These are phyloP conservation scores for Candida sakaeoensis DNA, from an alignment of 805 yeast species.

Conservation along the genomic window DNA sequence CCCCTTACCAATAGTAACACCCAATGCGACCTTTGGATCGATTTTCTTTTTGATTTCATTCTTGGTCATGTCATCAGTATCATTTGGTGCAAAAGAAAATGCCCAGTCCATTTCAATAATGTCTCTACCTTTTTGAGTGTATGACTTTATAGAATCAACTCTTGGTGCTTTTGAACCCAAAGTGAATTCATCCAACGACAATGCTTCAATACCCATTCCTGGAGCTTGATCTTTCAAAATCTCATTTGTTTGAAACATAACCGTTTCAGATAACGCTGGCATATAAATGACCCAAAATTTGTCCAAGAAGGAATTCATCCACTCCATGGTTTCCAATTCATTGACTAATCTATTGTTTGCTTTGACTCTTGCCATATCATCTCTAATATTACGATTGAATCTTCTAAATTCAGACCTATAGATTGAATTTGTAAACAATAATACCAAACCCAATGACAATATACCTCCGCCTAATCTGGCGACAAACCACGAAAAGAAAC, in stretches of 20 bases:
- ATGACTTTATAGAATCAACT: conserved; percentile 67
- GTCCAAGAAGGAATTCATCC: conserved; percentile 74
- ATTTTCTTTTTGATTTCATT: conserved; percentile 65
- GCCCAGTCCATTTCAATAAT: conserved; percentile 82
- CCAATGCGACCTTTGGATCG: conserved; percentile 78
- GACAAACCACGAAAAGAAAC: conserved; percentile 66
- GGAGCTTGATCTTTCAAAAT: conserved; percentile 69
- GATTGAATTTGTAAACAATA: conserved; percentile 59
- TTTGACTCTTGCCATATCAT: conserved; percentile 65
- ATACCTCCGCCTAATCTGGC: conserved; percentile 65
- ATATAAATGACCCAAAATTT: conserved; percentile 86
- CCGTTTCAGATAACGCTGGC: conserved; percentile 81
- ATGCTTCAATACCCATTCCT: conserved; percentile 75
- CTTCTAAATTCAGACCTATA: conserved; percentile 73
- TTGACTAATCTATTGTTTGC: conserved; percentile 63
- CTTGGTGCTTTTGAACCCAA: conserved; percentile 79
- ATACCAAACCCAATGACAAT: conserved; percentile 56
- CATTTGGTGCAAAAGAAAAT: conserved; percentile 76
- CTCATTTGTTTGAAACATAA: conserved; percentile 64
- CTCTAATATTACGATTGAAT: conserved; percentile 69
- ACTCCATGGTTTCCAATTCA: conserved; percentile 69
- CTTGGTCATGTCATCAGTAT: conserved; percentile 79
- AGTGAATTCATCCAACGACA: conserved; percentile 73
- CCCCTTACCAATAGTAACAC: conserved; percentile 78
- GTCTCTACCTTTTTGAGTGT: conserved; percentile 64